A percentile compares a stretch with the other conserved stretches of the same genome.
These are phyloP conservation scores for Ceratobasidium sp. DNA, from an alignment of 1,284 basidiomycete genomes.

Conservation along the genomic window DNA sequence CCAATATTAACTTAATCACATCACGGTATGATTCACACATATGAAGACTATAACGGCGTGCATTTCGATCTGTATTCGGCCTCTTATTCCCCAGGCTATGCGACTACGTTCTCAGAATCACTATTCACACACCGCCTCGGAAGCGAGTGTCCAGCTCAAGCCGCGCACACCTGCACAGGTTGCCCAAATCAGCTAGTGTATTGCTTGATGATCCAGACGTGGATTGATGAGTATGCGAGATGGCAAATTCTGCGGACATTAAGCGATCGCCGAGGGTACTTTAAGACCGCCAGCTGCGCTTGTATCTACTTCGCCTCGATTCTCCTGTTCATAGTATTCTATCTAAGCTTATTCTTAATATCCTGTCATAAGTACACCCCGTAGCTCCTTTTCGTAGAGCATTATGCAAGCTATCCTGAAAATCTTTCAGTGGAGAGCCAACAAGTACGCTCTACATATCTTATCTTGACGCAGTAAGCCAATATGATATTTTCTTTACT, in stretches of 20 bases:
- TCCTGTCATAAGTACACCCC: no score
- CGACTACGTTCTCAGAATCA: background rate
- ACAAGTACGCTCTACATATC: conserved; percentile 47
- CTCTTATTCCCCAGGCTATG: no score
- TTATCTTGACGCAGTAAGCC: background rate
- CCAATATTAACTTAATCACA: no score
- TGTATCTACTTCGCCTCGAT: no score
- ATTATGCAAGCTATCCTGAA: background rate
- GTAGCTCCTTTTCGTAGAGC: no score
- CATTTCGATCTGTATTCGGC: no score
- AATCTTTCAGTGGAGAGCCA: background rate
- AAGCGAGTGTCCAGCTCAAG: background rate
- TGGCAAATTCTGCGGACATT: background rate
- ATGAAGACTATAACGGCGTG: no score
- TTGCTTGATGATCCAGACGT: background rate
- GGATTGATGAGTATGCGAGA: background rate
- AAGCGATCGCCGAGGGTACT: background rate
- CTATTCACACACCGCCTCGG: background rate
- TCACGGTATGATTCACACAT: no score
- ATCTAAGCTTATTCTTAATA: no score
- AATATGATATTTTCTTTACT: background rate
- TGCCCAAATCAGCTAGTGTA: background rate
- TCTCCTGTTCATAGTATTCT: no score
- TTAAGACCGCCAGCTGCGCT: background rate
- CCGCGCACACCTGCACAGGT: background rate